These are phyloP conservation scores for Epichloe sibirici DNA, from an alignment of 2,329 filamentous ascomycete genomes.

Conservation along the genomic window DNA sequence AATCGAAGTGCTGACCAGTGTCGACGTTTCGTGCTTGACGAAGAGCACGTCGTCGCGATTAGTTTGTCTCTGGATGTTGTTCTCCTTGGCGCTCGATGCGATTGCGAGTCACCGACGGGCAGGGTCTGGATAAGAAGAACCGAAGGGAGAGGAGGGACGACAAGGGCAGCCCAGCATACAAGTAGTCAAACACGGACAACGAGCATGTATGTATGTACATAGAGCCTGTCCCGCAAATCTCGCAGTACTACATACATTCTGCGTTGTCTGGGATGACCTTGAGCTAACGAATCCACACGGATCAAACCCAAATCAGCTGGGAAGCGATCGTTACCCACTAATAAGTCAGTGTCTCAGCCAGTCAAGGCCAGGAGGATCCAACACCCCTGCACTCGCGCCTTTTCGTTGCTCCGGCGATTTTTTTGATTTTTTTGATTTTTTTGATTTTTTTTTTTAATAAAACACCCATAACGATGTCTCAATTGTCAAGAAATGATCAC, in stretches of 20 bases:
- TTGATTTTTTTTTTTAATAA: too few species aligned
- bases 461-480: too few species aligned
- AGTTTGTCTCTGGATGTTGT: too few species aligned
- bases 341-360: slow-evolving; percentile 19
- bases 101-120: background rate
- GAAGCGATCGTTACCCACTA: slow-evolving; percentile 7
- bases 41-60: background rate
- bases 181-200: background rate
- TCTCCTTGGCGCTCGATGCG: background rate
- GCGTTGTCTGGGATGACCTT: too few species aligned
- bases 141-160: background rate
- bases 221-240: background rate
- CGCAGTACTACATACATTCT: too few species aligned
- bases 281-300: background rate
- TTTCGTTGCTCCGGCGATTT: background rate
- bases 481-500: background rate
- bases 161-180: background rate
- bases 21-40: background rate
- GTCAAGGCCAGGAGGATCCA: background rate
- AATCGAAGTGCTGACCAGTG: background rate
- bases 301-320: background rate
- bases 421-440: too few species aligned
- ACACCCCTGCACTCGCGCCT: background rate
- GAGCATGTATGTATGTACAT: background rate
- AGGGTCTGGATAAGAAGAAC: background rate